phyloP scores from a whole-genome alignment of 2,329 filamentous ascomycete genomes.

The Botrytis squamosa region DNA sequence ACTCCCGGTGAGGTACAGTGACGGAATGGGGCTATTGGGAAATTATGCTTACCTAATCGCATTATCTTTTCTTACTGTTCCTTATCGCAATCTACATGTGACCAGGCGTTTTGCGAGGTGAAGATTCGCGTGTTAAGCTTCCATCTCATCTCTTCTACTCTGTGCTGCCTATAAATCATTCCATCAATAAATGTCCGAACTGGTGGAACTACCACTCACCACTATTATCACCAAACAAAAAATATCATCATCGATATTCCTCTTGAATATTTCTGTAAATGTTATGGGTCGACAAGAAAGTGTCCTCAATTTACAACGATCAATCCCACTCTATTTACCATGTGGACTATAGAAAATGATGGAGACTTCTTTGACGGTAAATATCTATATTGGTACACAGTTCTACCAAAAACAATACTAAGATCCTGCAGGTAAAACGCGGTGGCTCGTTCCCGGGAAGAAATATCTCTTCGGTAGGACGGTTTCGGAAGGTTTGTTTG shows the following conservation, averaged over 20 bases:
- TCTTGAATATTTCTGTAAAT: not conserved
- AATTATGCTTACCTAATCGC: not conserved
- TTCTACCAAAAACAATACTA: not conserved
- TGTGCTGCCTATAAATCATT: not conserved
- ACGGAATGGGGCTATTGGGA: accelerated
- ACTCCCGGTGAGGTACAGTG: not conserved
- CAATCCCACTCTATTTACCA: not conserved
- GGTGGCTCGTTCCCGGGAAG: conserved; percentile 85
- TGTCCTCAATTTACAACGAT: not conserved
- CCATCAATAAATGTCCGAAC: not conserved
- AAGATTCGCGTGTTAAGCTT: conserved; percentile 9
- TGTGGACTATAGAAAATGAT: conserved; percentile 13
- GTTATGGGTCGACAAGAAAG: not conserved
- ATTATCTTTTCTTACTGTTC: not conserved
- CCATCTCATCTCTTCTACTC: not conserved
- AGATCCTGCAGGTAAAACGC: conserved; percentile 56
- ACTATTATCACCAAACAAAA: not conserved
- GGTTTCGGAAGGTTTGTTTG: conserved; percentile 55
- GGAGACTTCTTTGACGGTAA: conserved; percentile 5
- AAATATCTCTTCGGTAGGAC: conserved; percentile 84
- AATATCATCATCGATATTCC: not conserved
- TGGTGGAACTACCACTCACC: not conserved
- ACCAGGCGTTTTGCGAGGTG: not conserved
- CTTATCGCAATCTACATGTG: conserved; percentile 12
- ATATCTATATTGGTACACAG: not conserved